These are phyloP conservation scores for Paecilomyces fulvus DNA, from an alignment of 2,329 filamentous ascomycete genomes.

Conservation along the genomic window DNA sequence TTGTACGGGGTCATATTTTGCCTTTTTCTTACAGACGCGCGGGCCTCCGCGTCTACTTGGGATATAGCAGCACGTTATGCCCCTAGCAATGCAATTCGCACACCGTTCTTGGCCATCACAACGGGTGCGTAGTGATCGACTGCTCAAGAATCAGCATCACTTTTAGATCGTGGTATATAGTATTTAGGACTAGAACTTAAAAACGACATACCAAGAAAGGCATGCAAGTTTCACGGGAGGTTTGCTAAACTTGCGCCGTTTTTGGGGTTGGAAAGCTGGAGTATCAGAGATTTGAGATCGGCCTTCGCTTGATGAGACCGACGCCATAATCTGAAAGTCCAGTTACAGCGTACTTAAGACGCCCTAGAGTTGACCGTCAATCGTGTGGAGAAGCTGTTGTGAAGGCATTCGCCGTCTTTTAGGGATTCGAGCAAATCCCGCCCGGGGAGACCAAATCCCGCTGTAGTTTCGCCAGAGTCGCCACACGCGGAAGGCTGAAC, in stretches of 20 bases:
- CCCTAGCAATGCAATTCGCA: slow-evolving; percentile 22
- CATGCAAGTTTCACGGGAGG: slow-evolving; percentile 46
- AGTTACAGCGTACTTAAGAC: neutral
- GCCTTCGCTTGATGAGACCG: neutral
- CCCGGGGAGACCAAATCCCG: neutral
- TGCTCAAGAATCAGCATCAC: slow-evolving; percentile 12
- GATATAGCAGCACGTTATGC: slow-evolving; percentile 18
- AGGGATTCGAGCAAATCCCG: neutral
- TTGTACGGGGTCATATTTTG: neutral
- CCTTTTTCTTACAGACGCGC: neutral
- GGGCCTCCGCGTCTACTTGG: slow-evolving; percentile 18
- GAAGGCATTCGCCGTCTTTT: slow-evolving; percentile 1
- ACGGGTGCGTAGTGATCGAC: slow-evolving; percentile 39
- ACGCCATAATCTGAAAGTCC: neutral
- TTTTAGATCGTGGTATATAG: neutral
- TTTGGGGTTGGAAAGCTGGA: neutral
- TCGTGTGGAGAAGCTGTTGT: neutral
- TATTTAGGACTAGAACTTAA: neutral
- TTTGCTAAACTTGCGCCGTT: slow-evolving; percentile 6
- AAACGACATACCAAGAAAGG: slow-evolving; percentile 41
- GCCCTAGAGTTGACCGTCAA: neutral
- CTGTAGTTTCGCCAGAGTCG: no score
- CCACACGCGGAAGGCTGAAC: neutral
- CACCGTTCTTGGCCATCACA: slow-evolving; percentile 41
- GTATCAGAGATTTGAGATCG: neutral